A percentile compares a stretch with the other conserved stretches of the same genome.
phyloP scores from a whole-genome alignment of 164 flowering plant species.

The Sextonia rubra region DNA sequence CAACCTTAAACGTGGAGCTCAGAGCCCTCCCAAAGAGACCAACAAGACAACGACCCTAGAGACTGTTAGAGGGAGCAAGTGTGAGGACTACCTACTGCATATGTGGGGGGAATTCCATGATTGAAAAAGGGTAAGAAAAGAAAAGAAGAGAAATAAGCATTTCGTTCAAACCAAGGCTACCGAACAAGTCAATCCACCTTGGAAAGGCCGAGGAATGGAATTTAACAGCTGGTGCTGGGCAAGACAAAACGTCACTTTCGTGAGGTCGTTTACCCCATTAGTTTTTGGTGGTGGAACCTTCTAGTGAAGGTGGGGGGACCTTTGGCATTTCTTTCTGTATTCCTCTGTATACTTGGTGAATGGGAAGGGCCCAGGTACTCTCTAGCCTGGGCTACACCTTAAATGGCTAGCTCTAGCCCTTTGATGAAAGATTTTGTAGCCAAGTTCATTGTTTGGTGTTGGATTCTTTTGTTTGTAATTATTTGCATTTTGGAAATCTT shows the following conservation, averaged over 20 bases:
- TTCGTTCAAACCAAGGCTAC: not conserved
- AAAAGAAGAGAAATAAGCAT: not conserved
- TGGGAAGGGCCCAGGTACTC: no score
- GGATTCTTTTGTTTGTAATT: no score
- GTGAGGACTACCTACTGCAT: slow-evolving; percentile 40
- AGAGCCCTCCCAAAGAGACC: not conserved
- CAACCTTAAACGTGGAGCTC: slow-evolving; percentile 40
- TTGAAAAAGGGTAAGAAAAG: slow-evolving; percentile 10
- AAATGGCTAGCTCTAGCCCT: no score
- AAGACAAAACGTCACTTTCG: not conserved
- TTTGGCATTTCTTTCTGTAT: not conserved
- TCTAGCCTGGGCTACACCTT: no score
- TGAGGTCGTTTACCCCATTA: not conserved
- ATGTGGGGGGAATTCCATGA: slow-evolving; percentile 66
- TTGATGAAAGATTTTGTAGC: no score
- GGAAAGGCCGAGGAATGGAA: slow-evolving; percentile 1
- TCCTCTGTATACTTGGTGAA: no score
- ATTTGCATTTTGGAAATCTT: no score
- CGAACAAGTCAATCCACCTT: not conserved
- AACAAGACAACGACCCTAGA: slow-evolving; percentile 24
- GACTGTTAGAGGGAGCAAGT: slow-evolving; percentile 27
- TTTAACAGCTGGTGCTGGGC: not conserved
- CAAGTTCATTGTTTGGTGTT: no score
- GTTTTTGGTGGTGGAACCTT: not conserved
- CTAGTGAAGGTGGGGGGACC: not conserved